These are phyloP conservation scores for Thinopyrum elongatum DNA, from an alignment of 176 grass and related monocot genomes.

Conservation along the genomic window DNA sequence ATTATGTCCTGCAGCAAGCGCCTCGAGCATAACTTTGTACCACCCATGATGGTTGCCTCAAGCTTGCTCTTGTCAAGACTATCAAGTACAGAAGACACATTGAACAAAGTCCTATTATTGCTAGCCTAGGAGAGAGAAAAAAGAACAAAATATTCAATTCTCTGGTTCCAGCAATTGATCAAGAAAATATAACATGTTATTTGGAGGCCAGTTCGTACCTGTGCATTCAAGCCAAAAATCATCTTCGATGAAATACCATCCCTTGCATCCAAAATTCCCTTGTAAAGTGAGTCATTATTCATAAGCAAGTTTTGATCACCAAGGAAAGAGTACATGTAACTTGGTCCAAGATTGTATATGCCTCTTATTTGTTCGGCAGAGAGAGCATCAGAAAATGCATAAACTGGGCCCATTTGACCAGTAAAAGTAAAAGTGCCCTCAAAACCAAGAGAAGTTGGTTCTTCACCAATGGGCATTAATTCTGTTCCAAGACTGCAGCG, in stretches of 20 bases:
- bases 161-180: slow-evolving; percentile 10
- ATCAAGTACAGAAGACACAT: slow-evolving; percentile 74
- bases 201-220: slow-evolving; percentile 46
- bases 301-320: slow-evolving; percentile 82
- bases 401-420: slow-evolving; percentile 96
- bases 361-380: slow-evolving; percentile 92
- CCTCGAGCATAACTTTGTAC: slow-evolving; percentile 84
- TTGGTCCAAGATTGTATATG: slow-evolving; percentile 89
- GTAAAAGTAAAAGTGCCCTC: slow-evolving; percentile 73
- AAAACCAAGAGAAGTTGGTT: slow-evolving; percentile 71
- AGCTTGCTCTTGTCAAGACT: slow-evolving; percentile 73
- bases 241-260: slow-evolving; percentile 92
- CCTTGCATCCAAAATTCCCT: slow-evolving; percentile 72
- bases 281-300: slow-evolving; percentile 67
- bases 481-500: slow-evolving; percentile 83
- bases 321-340: slow-evolving; percentile 98
- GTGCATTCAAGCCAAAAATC: slow-evolving; percentile 97
- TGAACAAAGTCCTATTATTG: slow-evolving; percentile 74
- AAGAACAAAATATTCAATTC: slow-evolving; percentile 23
- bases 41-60: slow-evolving; percentile 78
- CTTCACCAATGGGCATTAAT: slow-evolving; percentile 82
- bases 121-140: slow-evolving; percentile 69
- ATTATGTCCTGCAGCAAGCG: slow-evolving; percentile 92
- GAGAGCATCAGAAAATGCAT: slow-evolving; percentile 84
- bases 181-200: slow-evolving; percentile 28